phyloP scores from a whole-genome alignment of 164 flowering plant genomes.

The Aristolochia contorta region DNA sequence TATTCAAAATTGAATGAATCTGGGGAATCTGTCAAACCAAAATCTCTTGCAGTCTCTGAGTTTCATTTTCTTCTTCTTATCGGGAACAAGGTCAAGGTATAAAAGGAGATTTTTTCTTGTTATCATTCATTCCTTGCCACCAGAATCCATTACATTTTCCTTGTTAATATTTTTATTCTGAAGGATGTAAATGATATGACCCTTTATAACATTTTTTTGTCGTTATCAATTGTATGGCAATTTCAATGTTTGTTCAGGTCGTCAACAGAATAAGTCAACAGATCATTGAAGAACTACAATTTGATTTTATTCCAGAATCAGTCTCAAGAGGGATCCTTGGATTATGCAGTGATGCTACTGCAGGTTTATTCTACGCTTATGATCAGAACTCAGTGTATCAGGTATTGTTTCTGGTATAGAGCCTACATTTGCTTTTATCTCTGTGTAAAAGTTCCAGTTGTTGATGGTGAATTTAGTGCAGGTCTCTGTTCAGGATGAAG shows the following conservation, averaged over 20 bases:
- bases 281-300: constrained; percentile 85
- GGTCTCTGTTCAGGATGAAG: constrained; percentile 98
- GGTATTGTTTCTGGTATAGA: constrained; percentile 30
- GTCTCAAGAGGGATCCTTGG: constrained; percentile 80
- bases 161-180: background rate
- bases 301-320: constrained; percentile 75
- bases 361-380: constrained; percentile 95
- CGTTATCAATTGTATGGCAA: background rate
- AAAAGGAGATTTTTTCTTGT: background rate
- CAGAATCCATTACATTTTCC: background rate
- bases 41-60: constrained; percentile 84
- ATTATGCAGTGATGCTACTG: constrained; percentile 96
- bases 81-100: constrained; percentile 90
- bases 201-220: background rate
- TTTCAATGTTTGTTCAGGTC: constrained; percentile 41
- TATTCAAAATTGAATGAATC: constrained; percentile 74
- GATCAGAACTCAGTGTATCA: constrained; percentile 91
- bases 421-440: background rate
- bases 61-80: constrained; percentile 92
- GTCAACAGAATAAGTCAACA: constrained; percentile 89
- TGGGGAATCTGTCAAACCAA: constrained; percentile 63
- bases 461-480: constrained; percentile 18
- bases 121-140: too few species aligned
- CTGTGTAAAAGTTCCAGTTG: constrained; percentile 2
- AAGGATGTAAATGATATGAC: background rate